These are phyloP conservation scores for Toxicodendron radicans DNA, from an alignment of 345 rosid species.

Conservation along the genomic window DNA sequence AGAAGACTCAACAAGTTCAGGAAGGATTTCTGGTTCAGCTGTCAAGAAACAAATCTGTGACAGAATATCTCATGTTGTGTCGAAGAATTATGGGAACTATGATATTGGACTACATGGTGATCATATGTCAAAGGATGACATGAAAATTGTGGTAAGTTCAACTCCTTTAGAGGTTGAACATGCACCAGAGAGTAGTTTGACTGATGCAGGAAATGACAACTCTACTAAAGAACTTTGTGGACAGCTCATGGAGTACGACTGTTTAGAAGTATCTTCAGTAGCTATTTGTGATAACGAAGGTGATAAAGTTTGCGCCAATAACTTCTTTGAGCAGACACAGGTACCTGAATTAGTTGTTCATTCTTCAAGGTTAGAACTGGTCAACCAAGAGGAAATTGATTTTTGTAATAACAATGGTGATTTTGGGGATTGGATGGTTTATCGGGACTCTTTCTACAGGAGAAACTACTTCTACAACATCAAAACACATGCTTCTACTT, in stretches of 20 bases:
- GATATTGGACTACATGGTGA: conserved; percentile 16
- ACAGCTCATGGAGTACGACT: conserved; percentile 21
- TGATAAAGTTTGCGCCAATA: conserved; percentile 19
- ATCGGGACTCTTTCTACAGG: conserved; percentile 72
- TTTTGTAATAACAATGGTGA: conserved; percentile 22
- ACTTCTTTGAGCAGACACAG: conserved; percentile 20
- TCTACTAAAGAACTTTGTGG: conserved; percentile 29
- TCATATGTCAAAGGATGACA: conserved; percentile 24
- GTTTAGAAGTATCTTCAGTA: conserved; percentile 19
- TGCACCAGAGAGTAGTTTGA: conserved; percentile 25
- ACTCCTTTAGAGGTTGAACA: conserved; percentile 27
- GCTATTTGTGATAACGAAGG: conserved; percentile 18
- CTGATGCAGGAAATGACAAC: conserved; percentile 21
- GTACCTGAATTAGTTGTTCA: conserved; percentile 20
- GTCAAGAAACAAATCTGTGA: conserved; percentile 17
- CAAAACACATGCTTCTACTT: conserved; percentile 63
- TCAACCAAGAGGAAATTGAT: conserved; percentile 22
- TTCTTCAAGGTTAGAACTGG: conserved; percentile 28
- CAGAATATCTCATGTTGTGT: conserved; percentile 18
- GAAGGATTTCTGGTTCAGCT: conserved; percentile 16
- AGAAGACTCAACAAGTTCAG: conserved; percentile 26
- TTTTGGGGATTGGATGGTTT: conserved; percentile 66
- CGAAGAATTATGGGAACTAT: conserved; percentile 15
- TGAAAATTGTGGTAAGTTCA: conserved; percentile 14
- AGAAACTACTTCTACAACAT: conserved; percentile 64